phyloP scores from a whole-genome alignment of 1,139 yeast genomes.

The Blastobotrys apis region DNA sequence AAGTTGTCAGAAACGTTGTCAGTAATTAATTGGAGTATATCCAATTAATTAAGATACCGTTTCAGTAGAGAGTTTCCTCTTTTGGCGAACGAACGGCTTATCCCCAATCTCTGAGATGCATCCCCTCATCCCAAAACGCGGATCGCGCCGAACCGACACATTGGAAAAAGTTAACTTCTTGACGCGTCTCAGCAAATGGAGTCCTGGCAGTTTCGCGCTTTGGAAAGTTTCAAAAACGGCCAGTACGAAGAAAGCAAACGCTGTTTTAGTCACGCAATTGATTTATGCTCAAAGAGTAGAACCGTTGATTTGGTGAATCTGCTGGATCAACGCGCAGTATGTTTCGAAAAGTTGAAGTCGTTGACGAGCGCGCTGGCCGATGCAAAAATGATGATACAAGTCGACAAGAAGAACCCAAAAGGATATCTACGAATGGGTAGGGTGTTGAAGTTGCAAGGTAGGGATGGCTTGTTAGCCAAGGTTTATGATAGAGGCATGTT shows the following conservation, averaged over 20 bases:
- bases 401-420: slow-evolving; percentile 7
- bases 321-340: slow-evolving; percentile 15
- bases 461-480: slow-evolving; percentile 3
- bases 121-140: too few relatives aligned
- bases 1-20: too few relatives aligned
- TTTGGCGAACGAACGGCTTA: too few relatives aligned
- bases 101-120: too few relatives aligned
- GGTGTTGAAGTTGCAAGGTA: slow-evolving; percentile 7
- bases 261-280: slow-evolving; percentile 9
- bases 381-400: slow-evolving; percentile 11
- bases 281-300: not conserved
- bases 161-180: too few relatives aligned
- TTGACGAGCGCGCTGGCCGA: slow-evolving; percentile 11
- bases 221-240: slow-evolving; percentile 12
- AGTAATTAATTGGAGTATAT: too few relatives aligned
- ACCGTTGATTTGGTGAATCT: slow-evolving; percentile 4
- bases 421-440: slow-evolving; percentile 14
- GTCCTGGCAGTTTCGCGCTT: slow-evolving; percentile 9
- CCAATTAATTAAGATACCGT: too few relatives aligned
- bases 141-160: too few relatives aligned
- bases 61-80: too few relatives aligned
- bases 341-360: slow-evolving; percentile 5
- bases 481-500: slow-evolving; percentile 10
- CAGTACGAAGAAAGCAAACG: slow-evolving; percentile 7
- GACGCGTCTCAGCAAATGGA: too few relatives aligned